Evolutionary conservation across 2,329 filamentous ascomycete genomes (phyloP).

Genomic region (Colletotrichum australisinense): DNA sequence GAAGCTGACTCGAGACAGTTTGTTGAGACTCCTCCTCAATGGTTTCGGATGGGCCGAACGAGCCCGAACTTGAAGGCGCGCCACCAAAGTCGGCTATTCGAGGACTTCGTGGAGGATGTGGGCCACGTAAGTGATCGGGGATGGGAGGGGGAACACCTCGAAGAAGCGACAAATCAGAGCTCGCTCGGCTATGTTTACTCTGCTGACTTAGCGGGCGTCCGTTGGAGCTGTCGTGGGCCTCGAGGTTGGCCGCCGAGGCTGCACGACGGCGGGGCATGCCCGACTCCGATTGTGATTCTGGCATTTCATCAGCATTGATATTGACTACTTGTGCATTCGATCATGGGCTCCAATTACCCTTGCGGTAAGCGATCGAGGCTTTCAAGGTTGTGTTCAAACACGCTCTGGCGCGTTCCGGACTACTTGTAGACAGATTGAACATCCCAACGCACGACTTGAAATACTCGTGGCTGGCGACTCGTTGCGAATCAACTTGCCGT

Average conservation of each 20-base stretch:
- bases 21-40: slow-evolving; percentile 49
- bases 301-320: slow-evolving; percentile 26
- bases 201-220: slow-evolving; percentile 68
- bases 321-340: slow-evolving; percentile 10
- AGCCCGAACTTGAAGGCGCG: slow-evolving; percentile 44
- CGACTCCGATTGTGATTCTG: slow-evolving; percentile 47
- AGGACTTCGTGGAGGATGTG: slow-evolving; percentile 47
- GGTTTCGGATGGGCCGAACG: slow-evolving; percentile 50
- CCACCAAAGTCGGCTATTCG: slow-evolving; percentile 57
- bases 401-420: slow-evolving; percentile 77
- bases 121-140: slow-evolving; percentile 50
- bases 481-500: slow-evolving; percentile 77
- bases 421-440: slow-evolving; percentile 78
- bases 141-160: slow-evolving; percentile 63
- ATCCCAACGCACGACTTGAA: slow-evolving; percentile 78
- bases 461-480: slow-evolving; percentile 69
- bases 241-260: slow-evolving; percentile 71
- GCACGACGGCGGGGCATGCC: slow-evolving; percentile 64
- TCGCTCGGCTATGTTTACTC: slow-evolving; percentile 76
- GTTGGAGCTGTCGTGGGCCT: slow-evolving; percentile 62
- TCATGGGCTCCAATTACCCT: slow-evolving; percentile 66
- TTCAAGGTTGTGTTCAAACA: slow-evolving; percentile 82
- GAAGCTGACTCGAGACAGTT: slow-evolving; percentile 61
- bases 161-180: slow-evolving; percentile 75
- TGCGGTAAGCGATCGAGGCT: slow-evolving; percentile 74